These are phyloP conservation scores for Fagus sylvatica DNA, from an alignment of 306 rosid species.

Conservation along the genomic window DNA sequence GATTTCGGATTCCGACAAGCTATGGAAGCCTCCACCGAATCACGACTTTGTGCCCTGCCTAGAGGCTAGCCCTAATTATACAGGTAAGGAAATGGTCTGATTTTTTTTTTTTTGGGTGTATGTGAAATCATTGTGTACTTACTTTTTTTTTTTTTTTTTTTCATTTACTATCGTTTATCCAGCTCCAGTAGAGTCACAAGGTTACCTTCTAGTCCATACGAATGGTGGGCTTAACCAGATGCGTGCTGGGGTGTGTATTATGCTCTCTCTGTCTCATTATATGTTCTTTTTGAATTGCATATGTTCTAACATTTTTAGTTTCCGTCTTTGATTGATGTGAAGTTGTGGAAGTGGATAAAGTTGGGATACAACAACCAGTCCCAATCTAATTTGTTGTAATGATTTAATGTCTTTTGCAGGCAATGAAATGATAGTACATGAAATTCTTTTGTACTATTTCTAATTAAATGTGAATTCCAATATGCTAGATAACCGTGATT, in stretches of 20 bases:
- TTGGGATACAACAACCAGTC: neutral
- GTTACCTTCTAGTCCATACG: conserved; percentile 85
- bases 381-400: neutral
- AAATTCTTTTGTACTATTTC: no score
- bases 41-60: conserved; percentile 69
- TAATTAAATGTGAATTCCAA: neutral
- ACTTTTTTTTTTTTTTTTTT: neutral
- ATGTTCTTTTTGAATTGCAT: neutral
- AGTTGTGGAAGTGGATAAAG: neutral
- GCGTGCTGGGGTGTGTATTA: conserved; percentile 85
- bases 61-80: conserved; percentile 61
- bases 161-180: conserved; percentile 26
- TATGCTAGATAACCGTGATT: neutral
- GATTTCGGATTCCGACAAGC: conserved; percentile 56
- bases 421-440: no score
- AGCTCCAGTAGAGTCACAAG: conserved; percentile 65
- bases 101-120: neutral
- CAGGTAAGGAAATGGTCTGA: conserved; percentile 44
- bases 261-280: conserved; percentile 6
- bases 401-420: no score
- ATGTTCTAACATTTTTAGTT: neutral
- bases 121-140: conserved; percentile 15
- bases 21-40: conserved; percentile 83
- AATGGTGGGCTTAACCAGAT: conserved; percentile 98
- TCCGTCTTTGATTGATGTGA: neutral